Evolutionary conservation across 2,329 filamentous ascomycete species (phyloP).

Genomic region (Colletotrichum filicis): DNA sequence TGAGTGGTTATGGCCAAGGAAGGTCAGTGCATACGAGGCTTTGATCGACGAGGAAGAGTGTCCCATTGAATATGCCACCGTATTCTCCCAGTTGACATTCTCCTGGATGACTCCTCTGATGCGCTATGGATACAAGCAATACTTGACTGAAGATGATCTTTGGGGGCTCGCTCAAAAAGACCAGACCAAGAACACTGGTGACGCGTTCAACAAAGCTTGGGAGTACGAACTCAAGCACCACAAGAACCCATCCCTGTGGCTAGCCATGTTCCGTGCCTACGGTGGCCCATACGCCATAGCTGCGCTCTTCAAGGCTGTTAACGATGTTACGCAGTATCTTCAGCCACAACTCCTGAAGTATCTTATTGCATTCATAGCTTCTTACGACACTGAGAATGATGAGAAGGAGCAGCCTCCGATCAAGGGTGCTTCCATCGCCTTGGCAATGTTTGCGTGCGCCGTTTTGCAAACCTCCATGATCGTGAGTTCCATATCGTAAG

Average conservation of each 20-base stretch:
- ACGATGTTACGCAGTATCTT: conserved; percentile 86
- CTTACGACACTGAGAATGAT: conserved; percentile 67
- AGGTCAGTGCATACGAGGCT: conserved; percentile 69
- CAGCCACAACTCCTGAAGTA: conserved; percentile 91
- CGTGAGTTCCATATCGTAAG: conserved; percentile 42
- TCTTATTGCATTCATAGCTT: conserved; percentile 85
- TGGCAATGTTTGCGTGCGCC: conserved; percentile 92
- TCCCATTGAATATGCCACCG: conserved; percentile 88
- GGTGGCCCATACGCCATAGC: conserved; percentile 86
- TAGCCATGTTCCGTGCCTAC: conserved; percentile 85
- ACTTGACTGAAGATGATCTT: conserved; percentile 91
- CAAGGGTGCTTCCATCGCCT: conserved; percentile 85
- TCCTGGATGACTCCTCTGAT: conserved; percentile 99
- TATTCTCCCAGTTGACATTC: conserved; percentile 95
- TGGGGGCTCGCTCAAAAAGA: conserved; percentile 90
- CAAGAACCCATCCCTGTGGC: conserved; percentile 85
- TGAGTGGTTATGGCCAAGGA: conserved; percentile 90
- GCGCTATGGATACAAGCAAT: conserved; percentile 92
- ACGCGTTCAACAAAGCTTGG: conserved; percentile 81
- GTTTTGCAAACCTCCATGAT: conserved; percentile 88
- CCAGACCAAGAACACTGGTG: conserved; percentile 79
- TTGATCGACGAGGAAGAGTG: conserved; percentile 71
- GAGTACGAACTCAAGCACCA: conserved; percentile 74
- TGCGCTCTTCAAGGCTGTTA: conserved; percentile 87
- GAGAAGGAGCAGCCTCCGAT: conserved; percentile 76